Evolutionary conservation across 306 rosid genomes (phyloP).

Genomic region (Sicyos baderoa): DNA sequence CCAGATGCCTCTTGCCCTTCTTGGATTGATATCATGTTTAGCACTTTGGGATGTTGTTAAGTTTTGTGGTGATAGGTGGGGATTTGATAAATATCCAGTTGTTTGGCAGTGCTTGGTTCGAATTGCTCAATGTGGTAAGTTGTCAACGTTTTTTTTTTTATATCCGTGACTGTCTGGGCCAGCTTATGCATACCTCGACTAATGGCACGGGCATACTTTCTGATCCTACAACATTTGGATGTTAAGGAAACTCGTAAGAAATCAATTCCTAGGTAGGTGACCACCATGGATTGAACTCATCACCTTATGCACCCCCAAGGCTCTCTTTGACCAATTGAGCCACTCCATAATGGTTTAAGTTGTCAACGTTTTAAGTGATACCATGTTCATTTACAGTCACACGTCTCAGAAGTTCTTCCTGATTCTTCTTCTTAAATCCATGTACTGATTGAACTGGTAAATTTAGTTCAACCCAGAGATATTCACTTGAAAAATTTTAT

Average conservation of each 20-base stretch:
- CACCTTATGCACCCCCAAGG: too few relatives aligned
- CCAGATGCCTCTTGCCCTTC: constrained; percentile 77
- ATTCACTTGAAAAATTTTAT: not conserved
- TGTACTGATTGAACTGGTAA: not conserved
- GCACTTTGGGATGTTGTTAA: constrained; percentile 81
- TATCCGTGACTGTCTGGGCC: too few relatives aligned
- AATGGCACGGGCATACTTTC: too few relatives aligned
- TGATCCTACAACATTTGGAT: too few relatives aligned
- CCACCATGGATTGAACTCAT: too few relatives aligned
- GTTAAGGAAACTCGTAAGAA: too few relatives aligned
- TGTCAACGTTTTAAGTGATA: not conserved
- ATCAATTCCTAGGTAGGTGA: too few relatives aligned
- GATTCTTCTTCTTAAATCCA: not conserved
- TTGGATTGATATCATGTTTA: constrained; percentile 66
- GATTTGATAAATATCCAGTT: constrained; percentile 51
- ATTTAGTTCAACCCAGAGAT: not conserved
- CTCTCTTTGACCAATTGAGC: too few relatives aligned
- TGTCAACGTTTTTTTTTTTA: not conserved
- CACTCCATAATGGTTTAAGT: too few relatives aligned
- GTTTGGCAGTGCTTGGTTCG: constrained; percentile 53
- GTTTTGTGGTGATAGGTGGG: constrained; percentile 53
- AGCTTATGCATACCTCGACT: too few relatives aligned
- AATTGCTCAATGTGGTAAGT: constrained; percentile 62
- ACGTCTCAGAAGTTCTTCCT: not conserved
- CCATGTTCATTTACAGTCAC: not conserved